phyloP scores from a whole-genome alignment of 495 filamentous ascomycete species.

The Aspergillus kassunensis region DNA sequence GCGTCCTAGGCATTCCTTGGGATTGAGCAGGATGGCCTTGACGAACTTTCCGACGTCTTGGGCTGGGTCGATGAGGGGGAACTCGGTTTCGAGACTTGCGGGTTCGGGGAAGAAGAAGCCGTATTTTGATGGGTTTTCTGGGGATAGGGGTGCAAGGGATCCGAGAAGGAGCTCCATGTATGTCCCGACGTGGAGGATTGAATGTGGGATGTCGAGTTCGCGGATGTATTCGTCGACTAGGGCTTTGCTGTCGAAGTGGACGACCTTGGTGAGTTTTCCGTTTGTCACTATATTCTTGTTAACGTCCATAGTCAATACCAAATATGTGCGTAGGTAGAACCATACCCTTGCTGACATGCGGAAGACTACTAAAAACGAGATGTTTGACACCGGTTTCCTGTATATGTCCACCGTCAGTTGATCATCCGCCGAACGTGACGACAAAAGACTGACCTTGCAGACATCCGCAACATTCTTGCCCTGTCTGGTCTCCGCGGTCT shows the following conservation, averaged over 20 bases:
- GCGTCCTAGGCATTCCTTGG: neutral
- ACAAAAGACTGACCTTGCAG: neutral
- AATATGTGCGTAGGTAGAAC: neutral
- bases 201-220: neutral
- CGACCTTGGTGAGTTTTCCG: neutral
- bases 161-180: neutral
- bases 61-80: neutral
- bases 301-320: too few species aligned
- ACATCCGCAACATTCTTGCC: conserved; percentile 1
- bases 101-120: neutral
- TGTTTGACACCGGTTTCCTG: conserved; percentile 6
- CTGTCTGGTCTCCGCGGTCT: neutral
- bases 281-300: neutral
- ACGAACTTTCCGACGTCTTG: conserved; percentile 3
- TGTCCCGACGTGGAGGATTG: neutral
- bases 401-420: neutral
- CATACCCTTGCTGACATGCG: neutral
- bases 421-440: neutral
- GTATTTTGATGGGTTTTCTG: neutral
- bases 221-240: conserved; percentile 1
- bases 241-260: conserved; percentile 7
- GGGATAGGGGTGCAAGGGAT: neutral
- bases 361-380: conserved; percentile 2
- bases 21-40: neutral
- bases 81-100: neutral